Conservation (phyloP, 148 eudicot genomes). For the Spergularia bocconei region DNA sequence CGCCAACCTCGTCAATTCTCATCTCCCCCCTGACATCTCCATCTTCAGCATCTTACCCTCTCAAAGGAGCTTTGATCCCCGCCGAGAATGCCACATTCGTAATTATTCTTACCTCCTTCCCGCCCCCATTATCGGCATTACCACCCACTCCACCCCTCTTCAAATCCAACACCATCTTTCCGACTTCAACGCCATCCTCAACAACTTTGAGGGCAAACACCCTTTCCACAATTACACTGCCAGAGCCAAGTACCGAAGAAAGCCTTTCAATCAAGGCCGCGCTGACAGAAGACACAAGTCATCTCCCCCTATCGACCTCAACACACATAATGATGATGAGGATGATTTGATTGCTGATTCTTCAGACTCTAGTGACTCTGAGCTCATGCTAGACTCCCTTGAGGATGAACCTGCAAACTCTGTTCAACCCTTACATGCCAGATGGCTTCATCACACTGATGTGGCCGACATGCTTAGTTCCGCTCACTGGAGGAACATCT, state of each 20-base stretch:
- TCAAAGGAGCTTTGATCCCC: slow-evolving; percentile 84
- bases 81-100: slow-evolving; percentile 77
- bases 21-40: slow-evolving; percentile 70
- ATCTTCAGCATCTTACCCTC: slow-evolving; percentile 87
- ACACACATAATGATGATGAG: slow-evolving; percentile 37
- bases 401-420: slow-evolving; percentile 28
- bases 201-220: slow-evolving; percentile 76
- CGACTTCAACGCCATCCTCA: slow-evolving; percentile 62
- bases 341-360: slow-evolving; percentile 26
- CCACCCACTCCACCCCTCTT: slow-evolving; percentile 37
- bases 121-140: slow-evolving; percentile 74
- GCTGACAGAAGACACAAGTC: slow-evolving; percentile 30
- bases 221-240: slow-evolving; percentile 93
- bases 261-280: slow-evolving; percentile 21
- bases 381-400: slow-evolving; percentile 13
- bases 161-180: slow-evolving; percentile 63
- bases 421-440: slow-evolving; percentile 42
- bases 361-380: slow-evolving; percentile 27
- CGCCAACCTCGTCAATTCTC: slow-evolving; percentile 61
- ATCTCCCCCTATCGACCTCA: slow-evolving; percentile 3
- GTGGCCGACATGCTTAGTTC: slow-evolving; percentile 64
- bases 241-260: slow-evolving; percentile 67
- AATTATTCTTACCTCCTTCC: slow-evolving; percentile 89
- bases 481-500: slow-evolving; percentile 85
- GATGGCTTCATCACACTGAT: slow-evolving; percentile 84